Evolutionary conservation across 257 asterid species (phyloP), one percentile per base, ranked within the genome.

Genomic region (Voacanga thouarsii): DNA sequence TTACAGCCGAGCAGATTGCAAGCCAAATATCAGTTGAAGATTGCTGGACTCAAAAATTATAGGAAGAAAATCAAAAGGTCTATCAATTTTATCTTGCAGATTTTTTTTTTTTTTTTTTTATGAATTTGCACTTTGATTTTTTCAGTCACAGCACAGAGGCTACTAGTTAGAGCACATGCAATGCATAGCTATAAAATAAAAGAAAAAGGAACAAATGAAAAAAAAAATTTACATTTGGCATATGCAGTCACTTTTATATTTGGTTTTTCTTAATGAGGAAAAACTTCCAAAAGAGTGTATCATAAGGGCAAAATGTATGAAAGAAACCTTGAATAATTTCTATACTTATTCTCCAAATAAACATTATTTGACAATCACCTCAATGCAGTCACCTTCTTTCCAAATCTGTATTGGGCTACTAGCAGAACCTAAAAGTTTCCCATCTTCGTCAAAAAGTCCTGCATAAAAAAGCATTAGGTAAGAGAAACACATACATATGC

Each of bases 11-110:
- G 89, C 99, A 93, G 87, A 93, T 86, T 26, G 99, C 99, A 82
- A 90, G 96, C 99, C 99, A 95, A 75, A 95, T 92, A 89, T 95
- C 99, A 80, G 99, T 95, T 11, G 99, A 95, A 76, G 99, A 95
- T 95, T 95, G 98, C 99, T 94, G 87, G 69, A 78, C 55, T 67
- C 73, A 47, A 61, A 65, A 80, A 79, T 21, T 69, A 65, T 56
- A 39, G 55, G 51, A 84, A 66, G 53, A 72, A 59, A 43, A 53
- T 78, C 43, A 78, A 63, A 28, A 28, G 4, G 12, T 66, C 66
- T 5, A 51, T 66, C 66, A 68, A 39, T 7, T 37, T 39, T 67
- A 55, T 12, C 49, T 47, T 39, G 26, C 11, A 23, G 28, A 30
- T 44, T 45, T 33, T 33, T 33, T 16, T 16, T n/a, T 30, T 44